These are phyloP conservation scores for Penicillium brevicompactum DNA, from an alignment of 2,329 filamentous ascomycete genomes.

Conservation along the genomic window DNA sequence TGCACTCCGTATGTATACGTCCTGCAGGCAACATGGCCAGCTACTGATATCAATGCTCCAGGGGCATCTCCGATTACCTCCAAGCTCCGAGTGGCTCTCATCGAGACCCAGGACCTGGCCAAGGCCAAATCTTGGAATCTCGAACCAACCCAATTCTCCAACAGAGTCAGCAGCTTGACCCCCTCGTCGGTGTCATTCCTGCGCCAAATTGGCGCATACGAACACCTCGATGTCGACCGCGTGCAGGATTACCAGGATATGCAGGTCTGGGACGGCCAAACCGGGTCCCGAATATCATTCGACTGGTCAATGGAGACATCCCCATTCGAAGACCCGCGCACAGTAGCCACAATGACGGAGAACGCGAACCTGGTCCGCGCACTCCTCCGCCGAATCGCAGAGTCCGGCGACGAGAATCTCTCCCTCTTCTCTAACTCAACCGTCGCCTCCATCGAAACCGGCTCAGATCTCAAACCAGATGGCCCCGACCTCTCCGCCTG, in stretches of 20 bases:
- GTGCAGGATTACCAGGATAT: conserved; percentile 91
- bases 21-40: not conserved
- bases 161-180: conserved; percentile 93
- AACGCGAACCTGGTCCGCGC: conserved; percentile 85
- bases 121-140: conserved; percentile 69
- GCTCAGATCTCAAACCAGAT: conserved; percentile 62
- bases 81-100: conserved; percentile 78
- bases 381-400: conserved; percentile 70
- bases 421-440: conserved; percentile 74
- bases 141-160: conserved; percentile 73
- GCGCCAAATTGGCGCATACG: conserved; percentile 81
- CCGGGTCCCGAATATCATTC: conserved; percentile 84
- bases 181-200: conserved; percentile 84
- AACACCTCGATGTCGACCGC: conserved; percentile 69
- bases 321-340: conserved; percentile 53
- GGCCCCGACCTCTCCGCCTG: conserved; percentile 79
- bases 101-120: conserved; percentile 84
- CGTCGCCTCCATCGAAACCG: conserved; percentile 78
- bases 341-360: conserved; percentile 95
- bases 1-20: conserved; percentile 65
- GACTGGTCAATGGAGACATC: conserved; percentile 63
- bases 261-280: conserved; percentile 97
- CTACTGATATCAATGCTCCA: conserved; percentile 39
- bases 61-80: conserved; percentile 75
- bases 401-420: conserved; percentile 62